phyloP scores from a whole-genome alignment of 2,329 filamentous ascomycete genomes.

The Pseudogymnoascus sp. region DNA sequence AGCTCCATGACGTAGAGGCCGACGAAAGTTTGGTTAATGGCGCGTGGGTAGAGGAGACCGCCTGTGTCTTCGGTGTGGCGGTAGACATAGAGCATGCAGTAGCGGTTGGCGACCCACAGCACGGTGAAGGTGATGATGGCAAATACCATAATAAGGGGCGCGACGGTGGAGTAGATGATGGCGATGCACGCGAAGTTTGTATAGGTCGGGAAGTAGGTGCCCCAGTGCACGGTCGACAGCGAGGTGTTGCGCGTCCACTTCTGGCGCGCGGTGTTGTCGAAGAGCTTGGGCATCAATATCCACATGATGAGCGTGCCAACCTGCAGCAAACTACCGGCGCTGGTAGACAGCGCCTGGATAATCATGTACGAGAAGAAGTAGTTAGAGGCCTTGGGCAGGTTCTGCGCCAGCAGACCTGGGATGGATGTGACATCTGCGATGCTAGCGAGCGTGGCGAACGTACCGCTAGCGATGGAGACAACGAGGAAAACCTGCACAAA shows the following conservation, averaged over 20 bases:
- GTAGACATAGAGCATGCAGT: slow-evolving; percentile 91
- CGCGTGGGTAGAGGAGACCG: slow-evolving; percentile 80
- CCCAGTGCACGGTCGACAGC: slow-evolving; percentile 75
- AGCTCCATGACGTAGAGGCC: slow-evolving; percentile 93
- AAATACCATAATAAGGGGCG: slow-evolving; percentile 86
- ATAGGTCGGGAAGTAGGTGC: slow-evolving; percentile 89
- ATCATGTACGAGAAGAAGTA: slow-evolving; percentile 99
- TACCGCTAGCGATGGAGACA: slow-evolving; percentile 72
- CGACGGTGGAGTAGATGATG: slow-evolving; percentile 78
- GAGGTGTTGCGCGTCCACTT: slow-evolving; percentile 83
- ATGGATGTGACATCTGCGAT: slow-evolving; percentile 55
- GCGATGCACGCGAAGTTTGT: slow-evolving; percentile 94
- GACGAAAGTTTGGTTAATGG: slow-evolving; percentile 92
- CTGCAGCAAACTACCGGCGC: slow-evolving; percentile 80
- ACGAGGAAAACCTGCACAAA: slow-evolving; percentile 94
- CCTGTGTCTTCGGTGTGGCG: slow-evolving; percentile 87
- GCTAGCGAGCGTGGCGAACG: slow-evolving; percentile 55
- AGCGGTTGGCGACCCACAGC: slow-evolving; percentile 92
- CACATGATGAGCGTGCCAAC: slow-evolving; percentile 70
- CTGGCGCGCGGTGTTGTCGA: slow-evolving; percentile 71
- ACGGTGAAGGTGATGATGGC: slow-evolving; percentile 86
- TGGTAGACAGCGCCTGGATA: slow-evolving; percentile 83
- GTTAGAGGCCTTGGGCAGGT: slow-evolving; percentile 78
- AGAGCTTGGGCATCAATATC: slow-evolving; percentile 70
- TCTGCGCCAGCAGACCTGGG: slow-evolving; percentile 62